Evolutionary conservation across 2,329 filamentous ascomycete species (phyloP), one percentile per base, ranked within the genome.

Genomic region (Penicillium janthinellum): DNA sequence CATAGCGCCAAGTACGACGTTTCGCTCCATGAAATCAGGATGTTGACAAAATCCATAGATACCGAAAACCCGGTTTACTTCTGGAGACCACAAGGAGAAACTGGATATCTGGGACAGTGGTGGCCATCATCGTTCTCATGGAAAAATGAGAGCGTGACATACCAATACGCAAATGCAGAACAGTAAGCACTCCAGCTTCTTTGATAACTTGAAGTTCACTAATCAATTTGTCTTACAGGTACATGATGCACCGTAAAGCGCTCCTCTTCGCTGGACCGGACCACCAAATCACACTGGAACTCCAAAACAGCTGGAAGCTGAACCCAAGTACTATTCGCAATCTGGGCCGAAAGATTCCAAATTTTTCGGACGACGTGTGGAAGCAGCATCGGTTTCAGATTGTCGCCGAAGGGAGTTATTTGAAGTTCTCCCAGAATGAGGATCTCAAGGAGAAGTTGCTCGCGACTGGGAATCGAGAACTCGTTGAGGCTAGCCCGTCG

Each of bases 61-160:
- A 49, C 50, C 6, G 37, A 38, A 15, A 49, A 44, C 14, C 57
- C 57, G n/a, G 54, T 62, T 6, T 62, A 58, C n/a, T 62, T 62
- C 48, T 64, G 57, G 56, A 59, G 54, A 48, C 48, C 56, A 56
- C 50, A 62, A 50, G 59, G 44, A 42, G 62, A 64, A 12, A 54
- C 22, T 8, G 59, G 62, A 17, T 57, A 14, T 8, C 22, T 64
- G 11, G 62, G 59, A 28, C 56, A 62, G 35, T 63, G 60, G 60
- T 62, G 51, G 45, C 60, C 60, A 52, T 62, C 60, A 3, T 58
- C 60, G 25, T 62, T 62, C 8, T 20, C 39, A 47, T 57, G 57
- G 60, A 25, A 47, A 28, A 22, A 50, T 38, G 51, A 20, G 2
- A 47, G 14, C 14, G 31, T 54, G 25, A 52, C 8, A 39, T 52